Evolutionary conservation across 805 yeast genomes (phyloP).

Genomic region (Yueomyces sinensis): DNA sequence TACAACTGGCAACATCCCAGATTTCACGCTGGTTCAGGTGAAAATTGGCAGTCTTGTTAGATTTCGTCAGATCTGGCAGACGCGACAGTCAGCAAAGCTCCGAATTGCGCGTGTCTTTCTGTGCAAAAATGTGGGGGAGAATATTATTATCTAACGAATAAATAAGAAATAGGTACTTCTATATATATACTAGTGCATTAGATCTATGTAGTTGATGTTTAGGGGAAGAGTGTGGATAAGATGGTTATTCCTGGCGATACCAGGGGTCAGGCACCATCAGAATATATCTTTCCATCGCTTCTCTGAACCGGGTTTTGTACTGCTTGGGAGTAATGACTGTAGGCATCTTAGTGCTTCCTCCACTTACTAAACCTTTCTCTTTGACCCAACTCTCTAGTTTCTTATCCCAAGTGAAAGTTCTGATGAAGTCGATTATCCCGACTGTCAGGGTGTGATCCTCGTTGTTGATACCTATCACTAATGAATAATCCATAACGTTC

Average conservation of each 20-base stretch:
- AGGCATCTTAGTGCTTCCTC: slow-evolving; percentile 78
- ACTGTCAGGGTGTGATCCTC: slow-evolving; percentile 62
- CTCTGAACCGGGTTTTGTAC: slow-evolving; percentile 85
- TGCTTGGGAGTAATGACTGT: slow-evolving; percentile 96
- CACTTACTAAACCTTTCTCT: slow-evolving; percentile 82
- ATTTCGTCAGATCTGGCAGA: too few relatives aligned
- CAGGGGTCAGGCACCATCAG: slow-evolving; percentile 80
- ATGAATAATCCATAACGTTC: slow-evolving; percentile 98
- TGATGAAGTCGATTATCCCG: slow-evolving; percentile 85
- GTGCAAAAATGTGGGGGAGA: too few relatives aligned
- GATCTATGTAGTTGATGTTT: too few relatives aligned
- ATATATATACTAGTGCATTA: too few relatives aligned
- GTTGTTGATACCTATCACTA: slow-evolving; percentile 82
- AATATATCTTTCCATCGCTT: slow-evolving; percentile 94
- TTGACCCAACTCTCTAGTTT: slow-evolving; percentile 98
- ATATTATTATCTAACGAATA: too few relatives aligned
- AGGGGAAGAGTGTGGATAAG: too few relatives aligned
- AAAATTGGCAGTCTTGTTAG: too few relatives aligned
- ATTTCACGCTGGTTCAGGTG: too few relatives aligned
- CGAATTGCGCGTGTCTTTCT: too few relatives aligned
- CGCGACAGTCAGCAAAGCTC: too few relatives aligned
- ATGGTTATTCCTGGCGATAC: slow-evolving; percentile 15
- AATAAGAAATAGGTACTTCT: too few relatives aligned
- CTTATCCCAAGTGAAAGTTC: slow-evolving; percentile 98
- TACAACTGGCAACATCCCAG: too few relatives aligned